phyloP scores from a whole-genome alignment of 2,329 filamentous ascomycete genomes.

The Aspergillus tubingensis region DNA sequence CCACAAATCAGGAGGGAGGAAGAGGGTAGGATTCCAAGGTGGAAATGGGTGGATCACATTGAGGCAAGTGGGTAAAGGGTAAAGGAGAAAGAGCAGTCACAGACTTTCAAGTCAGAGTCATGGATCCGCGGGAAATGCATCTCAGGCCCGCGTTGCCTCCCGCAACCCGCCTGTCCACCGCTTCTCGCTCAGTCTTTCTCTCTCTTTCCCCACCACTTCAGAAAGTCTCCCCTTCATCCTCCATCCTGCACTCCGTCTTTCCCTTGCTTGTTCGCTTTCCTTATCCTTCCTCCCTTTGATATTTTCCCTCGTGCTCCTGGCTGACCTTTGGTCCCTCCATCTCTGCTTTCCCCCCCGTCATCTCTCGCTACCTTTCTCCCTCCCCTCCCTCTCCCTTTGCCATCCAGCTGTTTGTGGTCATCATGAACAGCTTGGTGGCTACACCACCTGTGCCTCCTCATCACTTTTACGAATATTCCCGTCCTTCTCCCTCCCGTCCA shows the following conservation, averaged over 20 bases:
- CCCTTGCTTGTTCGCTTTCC: constrained; percentile 14
- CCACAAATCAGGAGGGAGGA: constrained; percentile 5
- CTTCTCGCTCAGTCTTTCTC: constrained; percentile 28
- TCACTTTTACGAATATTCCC: constrained; percentile 61
- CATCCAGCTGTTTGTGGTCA: constrained; percentile 38
- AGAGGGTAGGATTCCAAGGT: not conserved
- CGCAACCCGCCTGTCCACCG: constrained; percentile 39
- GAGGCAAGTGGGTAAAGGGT: not conserved
- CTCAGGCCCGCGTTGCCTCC: constrained; percentile 34
- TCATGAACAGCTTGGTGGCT: constrained; percentile 64
- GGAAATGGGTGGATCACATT: not conserved
- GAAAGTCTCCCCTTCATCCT: constrained; percentile 15
- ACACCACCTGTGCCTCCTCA: constrained; percentile 62
- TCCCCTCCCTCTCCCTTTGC: constrained; percentile 18
- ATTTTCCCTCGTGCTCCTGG: constrained; percentile 16
- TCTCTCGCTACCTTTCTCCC: constrained; percentile 24
- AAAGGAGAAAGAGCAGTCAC: constrained; percentile 3
- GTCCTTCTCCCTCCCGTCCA: constrained; percentile 61
- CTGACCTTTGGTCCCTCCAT: constrained; percentile 12
- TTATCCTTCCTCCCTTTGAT: constrained; percentile 13
- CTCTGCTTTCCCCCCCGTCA: constrained; percentile 3
- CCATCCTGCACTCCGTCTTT: constrained; percentile 15
- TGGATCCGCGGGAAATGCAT: constrained; percentile 9
- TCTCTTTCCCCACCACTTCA: constrained; percentile 7
- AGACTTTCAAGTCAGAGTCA: not conserved